These are phyloP conservation scores for Aspergillus egyptiacus DNA, from an alignment of 495 filamentous ascomycete genomes.

Conservation along the genomic window DNA sequence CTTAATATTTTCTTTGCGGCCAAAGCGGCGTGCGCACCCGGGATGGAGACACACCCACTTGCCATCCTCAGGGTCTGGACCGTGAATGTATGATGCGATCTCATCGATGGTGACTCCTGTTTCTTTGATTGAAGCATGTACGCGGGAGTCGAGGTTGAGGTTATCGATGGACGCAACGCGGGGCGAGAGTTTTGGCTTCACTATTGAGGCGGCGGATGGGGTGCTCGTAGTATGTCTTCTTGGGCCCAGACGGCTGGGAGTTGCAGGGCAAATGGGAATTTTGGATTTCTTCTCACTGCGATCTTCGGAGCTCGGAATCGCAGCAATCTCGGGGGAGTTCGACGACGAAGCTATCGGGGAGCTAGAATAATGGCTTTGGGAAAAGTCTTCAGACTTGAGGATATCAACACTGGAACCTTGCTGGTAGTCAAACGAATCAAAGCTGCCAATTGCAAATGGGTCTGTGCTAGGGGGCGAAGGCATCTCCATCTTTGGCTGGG, in stretches of 20 bases:
- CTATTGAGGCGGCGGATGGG: slow-evolving; percentile 25
- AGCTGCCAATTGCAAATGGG: slow-evolving; percentile 28
- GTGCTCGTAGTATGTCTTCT: slow-evolving; percentile 12
- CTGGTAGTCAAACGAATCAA: slow-evolving; percentile 29
- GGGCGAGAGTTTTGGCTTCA: slow-evolving; percentile 29
- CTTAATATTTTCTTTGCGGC: slow-evolving; percentile 94
- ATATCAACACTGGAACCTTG: slow-evolving; percentile 27
- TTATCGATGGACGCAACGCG: slow-evolving; percentile 39
- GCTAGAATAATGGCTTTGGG: slow-evolving; percentile 20
- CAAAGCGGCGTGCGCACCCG: slow-evolving; percentile 77
- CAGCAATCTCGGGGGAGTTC: slow-evolving; percentile 40
- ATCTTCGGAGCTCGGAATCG: slow-evolving; percentile 36
- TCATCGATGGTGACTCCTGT: slow-evolving; percentile 85
- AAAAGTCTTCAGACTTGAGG: slow-evolving; percentile 21
- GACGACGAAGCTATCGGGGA: slow-evolving; percentile 45
- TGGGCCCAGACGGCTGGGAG: slow-evolving; percentile 19
- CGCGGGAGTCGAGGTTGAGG: slow-evolving; percentile 41
- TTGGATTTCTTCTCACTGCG: slow-evolving; percentile 24
- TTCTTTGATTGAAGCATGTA: slow-evolving; percentile 50
- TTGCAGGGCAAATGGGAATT: slow-evolving; percentile 25
- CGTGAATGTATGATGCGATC: slow-evolving; percentile 76
- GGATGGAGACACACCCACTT: slow-evolving; percentile 85
- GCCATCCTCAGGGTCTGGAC: slow-evolving; percentile 61
- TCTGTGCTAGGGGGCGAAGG: slow-evolving; percentile 47
- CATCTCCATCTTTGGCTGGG: slow-evolving; percentile 35